Base-by-base conservation (phyloP, 2,329 filamentous ascomycete genomes). In the Trichoderma atroviride region DNA sequence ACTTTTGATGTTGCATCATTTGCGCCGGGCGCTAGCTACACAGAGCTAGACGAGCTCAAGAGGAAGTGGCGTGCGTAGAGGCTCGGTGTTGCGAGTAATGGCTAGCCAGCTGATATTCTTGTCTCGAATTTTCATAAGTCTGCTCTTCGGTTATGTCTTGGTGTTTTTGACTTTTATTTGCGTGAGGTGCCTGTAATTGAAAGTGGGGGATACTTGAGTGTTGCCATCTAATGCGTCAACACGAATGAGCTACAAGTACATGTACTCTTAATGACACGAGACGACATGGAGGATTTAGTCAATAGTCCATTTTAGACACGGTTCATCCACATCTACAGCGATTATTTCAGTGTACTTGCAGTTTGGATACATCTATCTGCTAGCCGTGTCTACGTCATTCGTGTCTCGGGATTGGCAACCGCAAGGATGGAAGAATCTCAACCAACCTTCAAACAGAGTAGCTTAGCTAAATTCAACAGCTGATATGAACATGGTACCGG, bases 11-110 rank as follows among this genome's bases (percentile, higher is more conserved):
- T 43, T 24, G 31, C 33, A 50, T 50, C 40, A 59, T 55, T 47
- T 66, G 62, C 50, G 22, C 35, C 56, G 2, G 9, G 55, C 40
- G 55, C 64, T 67, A 67, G 64, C 40, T 52, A 5, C 43, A 47
- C 37, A 33, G 16, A 66, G 53, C 63, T 57, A 66, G 37, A n/a
- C 37, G 56, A 31, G 24, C 14, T 27, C 40, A 5, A 27, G 50
- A 56, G 35, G 10, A 33, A 31, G 7, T 56, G 40, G 16, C 6
- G 40, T 16, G 10, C 4, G 3, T n/a, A 33, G 27, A 9, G 4
- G n/a, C 16, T 14, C 22, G 16, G n/a, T 22, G 5, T 10, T 40
- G 16, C 37, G 59, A 50, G 29, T n/a, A 7, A n/a, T n/a, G 29
- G 24, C 19, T 47, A n/a, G 29, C 16, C 40, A 33, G n/a, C n/a